Base-by-base conservation (phyloP, 768 basidiomycete genomes). In the Termitomyces sp. region DNA sequence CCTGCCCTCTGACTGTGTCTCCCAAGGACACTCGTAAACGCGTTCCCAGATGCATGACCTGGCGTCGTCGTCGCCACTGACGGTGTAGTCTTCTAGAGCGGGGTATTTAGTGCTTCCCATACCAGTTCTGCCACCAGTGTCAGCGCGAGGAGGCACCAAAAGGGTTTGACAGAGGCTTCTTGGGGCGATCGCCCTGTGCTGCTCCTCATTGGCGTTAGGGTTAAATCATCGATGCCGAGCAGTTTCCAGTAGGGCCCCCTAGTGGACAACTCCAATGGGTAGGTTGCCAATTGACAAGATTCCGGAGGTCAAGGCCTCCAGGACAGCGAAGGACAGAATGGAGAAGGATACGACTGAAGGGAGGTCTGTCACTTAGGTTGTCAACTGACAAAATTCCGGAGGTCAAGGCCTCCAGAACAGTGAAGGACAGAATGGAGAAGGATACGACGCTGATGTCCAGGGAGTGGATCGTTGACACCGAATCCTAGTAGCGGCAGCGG, bases 181-280 rank as follows among this genome's bases (percentile, higher is more conserved):
- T 98, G 95, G 95, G 94, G 94, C 6, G 83, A 80, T 56, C 80
- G 84, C 30, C 88, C 91, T 0, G 96, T 98, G 0, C 75, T 99
- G 16, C 79, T 99, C 0, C 76, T 99, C 16, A 79, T 97, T 44
- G 92, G 92, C 11, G 80, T 96, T 17, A 76, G 96, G n/a, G n/a
- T n/a, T n/a, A n/a, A n/a, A n/a, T n/a, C n/a, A n/a, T n/a, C n/a
- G n/a, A n/a, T n/a, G n/a, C n/a, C n/a, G n/a, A n/a, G n/a, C n/a
- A n/a, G n/a, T n/a, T n/a, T n/a, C n/a, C n/a, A n/a, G n/a, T n/a
- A n/a, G n/a, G n/a, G n/a, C n/a, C n/a, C n/a, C n/a, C n/a, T n/a
- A n/a, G n/a, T n/a, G n/a, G n/a, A n/a, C n/a, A n/a, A n/a, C n/a
- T n/a, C n/a, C n/a, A n/a, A n/a, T n/a, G n/a, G n/a, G n/a, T 48